A percentile compares a stretch with the other conserved stretches of the same genome.
phyloP scores from a whole-genome alignment of 208 protist species.

The Angomonas deanei region DNA sequence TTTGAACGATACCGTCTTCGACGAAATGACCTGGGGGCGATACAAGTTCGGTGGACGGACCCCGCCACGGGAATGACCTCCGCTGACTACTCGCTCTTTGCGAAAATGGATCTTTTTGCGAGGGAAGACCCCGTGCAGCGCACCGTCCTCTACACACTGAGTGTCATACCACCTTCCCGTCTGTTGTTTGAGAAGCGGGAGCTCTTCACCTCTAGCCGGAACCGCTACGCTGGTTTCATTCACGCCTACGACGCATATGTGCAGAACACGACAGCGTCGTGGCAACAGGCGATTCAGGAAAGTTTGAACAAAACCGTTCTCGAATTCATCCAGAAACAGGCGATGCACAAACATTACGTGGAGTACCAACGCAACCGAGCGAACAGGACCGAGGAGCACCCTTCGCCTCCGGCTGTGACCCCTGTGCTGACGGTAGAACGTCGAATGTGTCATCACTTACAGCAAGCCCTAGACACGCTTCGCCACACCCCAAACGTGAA shows the following conservation, averaged over 20 bases:
- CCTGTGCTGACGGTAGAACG: too few relatives aligned
- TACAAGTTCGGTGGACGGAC: not conserved
- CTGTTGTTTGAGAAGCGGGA: not conserved
- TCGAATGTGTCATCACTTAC: too few relatives aligned
- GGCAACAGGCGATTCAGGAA: not conserved
- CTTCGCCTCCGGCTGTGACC: too few relatives aligned
- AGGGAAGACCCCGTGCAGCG: too few relatives aligned
- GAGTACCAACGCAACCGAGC: not conserved
- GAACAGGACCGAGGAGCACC: not conserved
- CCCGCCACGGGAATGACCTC: not conserved
- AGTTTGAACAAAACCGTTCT: not conserved
- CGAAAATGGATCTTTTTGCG: too few relatives aligned
- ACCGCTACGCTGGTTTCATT: not conserved
- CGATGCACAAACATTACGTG: not conserved
- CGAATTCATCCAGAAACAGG: not conserved
- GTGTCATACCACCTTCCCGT: too few relatives aligned
- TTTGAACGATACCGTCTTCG: not conserved
- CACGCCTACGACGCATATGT: not conserved
- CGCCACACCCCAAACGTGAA: too few relatives aligned
- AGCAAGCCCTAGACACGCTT: too few relatives aligned
- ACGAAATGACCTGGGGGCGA: not conserved
- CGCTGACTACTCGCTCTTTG: too few relatives aligned
- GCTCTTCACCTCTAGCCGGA: not conserved
- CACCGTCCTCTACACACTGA: too few relatives aligned
- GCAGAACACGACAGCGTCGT: not conserved